Conservation (phyloP, 495 filamentous ascomycete species). For the Hypoxylon subgilvum region DNA sequence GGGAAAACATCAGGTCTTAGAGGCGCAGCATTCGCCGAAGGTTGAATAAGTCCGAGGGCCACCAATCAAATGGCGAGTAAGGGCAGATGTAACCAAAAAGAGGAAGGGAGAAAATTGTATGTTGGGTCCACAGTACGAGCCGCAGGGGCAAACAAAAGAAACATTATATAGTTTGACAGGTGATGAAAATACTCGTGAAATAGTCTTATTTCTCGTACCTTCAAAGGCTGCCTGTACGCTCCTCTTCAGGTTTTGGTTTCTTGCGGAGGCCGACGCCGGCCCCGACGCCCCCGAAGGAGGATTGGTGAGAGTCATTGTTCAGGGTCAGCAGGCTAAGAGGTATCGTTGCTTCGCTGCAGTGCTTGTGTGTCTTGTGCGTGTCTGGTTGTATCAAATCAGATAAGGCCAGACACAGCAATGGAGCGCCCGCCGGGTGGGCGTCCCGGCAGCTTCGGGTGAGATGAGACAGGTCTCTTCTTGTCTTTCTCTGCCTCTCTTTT, state of each 20-base stretch:
- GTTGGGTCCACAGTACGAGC: conserved; percentile 1
- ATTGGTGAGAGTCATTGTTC: conserved; percentile 54
- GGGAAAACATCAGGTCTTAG: conserved; percentile 6
- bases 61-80: conserved; percentile 28
- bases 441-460: conserved; percentile 32
- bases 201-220: conserved; percentile 61
- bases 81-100: conserved; percentile 15
- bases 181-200: too few relatives aligned
- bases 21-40: conserved; percentile 28
- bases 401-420: conserved; percentile 16
- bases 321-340: too few relatives aligned
- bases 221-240: conserved; percentile 79
- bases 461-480: conserved; percentile 32
- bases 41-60: conserved; percentile 31
- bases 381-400: conserved; percentile 14
- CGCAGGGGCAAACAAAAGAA: conserved; percentile 17
- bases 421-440: conserved; percentile 11
- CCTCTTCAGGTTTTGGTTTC: conserved; percentile 68
- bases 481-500: background rate
- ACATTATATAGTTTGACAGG: too few relatives aligned
- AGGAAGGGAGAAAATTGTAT: conserved; percentile 3
- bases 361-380: conserved; percentile 1
- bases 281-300: conserved; percentile 52
- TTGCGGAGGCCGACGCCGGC: conserved; percentile 48
- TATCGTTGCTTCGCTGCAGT: too few relatives aligned